Percentiles rank a stretch among this genome's conserved stretches.
Evolutionary conservation across 2,329 filamentous ascomycete genomes (phyloP).

Genomic region (Didymella pinodella): DNA sequence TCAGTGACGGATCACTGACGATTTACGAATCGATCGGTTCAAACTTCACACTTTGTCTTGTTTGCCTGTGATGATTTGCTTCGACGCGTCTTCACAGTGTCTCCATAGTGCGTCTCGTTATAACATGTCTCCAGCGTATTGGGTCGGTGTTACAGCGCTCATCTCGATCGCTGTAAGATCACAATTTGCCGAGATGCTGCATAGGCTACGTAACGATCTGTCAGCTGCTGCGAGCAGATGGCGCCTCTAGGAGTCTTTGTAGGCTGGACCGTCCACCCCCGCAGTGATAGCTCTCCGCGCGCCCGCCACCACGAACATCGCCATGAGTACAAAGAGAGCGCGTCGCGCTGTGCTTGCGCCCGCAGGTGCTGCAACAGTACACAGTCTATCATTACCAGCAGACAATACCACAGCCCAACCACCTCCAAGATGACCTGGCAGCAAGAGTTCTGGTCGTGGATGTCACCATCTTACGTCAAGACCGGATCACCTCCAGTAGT

Average conservation of each 20-base stretch:
- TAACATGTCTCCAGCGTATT: neutral
- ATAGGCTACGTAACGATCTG: conserved; percentile 19
- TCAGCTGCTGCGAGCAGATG: conserved; percentile 5
- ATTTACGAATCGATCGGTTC: conserved; percentile 46
- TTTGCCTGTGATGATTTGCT: conserved; percentile 16
- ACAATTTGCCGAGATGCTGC: conserved; percentile 9
- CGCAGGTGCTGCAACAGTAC: neutral
- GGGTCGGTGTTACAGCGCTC: neutral
- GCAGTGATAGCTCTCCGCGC: conserved; percentile 18
- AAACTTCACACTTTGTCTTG: conserved; percentile 27
- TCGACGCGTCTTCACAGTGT: neutral
- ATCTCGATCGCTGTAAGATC: neutral
- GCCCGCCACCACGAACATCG: conserved; percentile 10
- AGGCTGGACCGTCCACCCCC: conserved; percentile 17
- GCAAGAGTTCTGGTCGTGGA: conserved; percentile 55
- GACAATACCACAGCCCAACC: neutral
- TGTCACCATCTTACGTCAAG: conserved; percentile 42
- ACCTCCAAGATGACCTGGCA: conserved; percentile 47
- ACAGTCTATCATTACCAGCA: neutral
- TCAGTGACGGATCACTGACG: conserved; percentile 47
- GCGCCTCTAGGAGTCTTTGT: conserved; percentile 9
- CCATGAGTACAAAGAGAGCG: conserved; percentile 12
- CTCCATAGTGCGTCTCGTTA: neutral
- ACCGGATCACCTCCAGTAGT: conserved; percentile 58
- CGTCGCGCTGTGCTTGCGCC: neutral